These are phyloP conservation scores for Coemansia erecta DNA, from an alignment of 192 early-diverging fungal genomes.

Conservation along the genomic window DNA sequence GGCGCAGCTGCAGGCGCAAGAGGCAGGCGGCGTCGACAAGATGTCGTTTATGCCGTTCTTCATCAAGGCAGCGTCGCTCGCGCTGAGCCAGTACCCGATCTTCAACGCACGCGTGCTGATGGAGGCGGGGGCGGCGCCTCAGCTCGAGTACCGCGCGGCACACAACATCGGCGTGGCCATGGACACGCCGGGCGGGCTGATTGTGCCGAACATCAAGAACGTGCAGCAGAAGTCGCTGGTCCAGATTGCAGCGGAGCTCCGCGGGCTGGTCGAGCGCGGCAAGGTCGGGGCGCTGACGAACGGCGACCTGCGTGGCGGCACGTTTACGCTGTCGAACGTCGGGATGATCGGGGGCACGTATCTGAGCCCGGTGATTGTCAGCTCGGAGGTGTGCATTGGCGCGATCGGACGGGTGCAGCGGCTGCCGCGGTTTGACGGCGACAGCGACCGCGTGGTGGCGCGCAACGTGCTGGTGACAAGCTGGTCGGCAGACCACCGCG, in stretches of 20 bases:
- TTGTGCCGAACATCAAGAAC: conserved; percentile 94
- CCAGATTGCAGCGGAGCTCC: conserved; percentile 85
- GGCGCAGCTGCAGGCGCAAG: conserved; percentile 12
- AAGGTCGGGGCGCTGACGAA: conserved; percentile 58
- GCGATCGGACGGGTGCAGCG: conserved; percentile 82
- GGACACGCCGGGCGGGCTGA: conserved; percentile 92
- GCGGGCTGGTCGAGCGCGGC: conserved; percentile 66
- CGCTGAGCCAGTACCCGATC: conserved; percentile 79
- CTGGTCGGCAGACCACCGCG: conserved; percentile 94
- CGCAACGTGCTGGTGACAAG: conserved; percentile 76
- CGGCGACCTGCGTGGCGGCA: conserved; percentile 78
- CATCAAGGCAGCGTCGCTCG: conserved; percentile 84
- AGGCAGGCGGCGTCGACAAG: conserved; percentile 57
- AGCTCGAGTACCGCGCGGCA: conserved; percentile 68
- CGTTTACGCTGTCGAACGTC: conserved; percentile 91
- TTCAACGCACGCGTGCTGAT: conserved; percentile 71
- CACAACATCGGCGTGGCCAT: conserved; percentile 97
- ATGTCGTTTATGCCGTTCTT: conserved; percentile 95
- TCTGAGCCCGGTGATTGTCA: conserved; percentile 85
- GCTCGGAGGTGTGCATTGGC: conserved; percentile 84
- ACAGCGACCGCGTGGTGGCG: conserved; percentile 67
- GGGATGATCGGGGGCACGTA: conserved; percentile 92
- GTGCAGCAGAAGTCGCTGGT: conserved; percentile 83
- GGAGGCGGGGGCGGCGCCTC: conserved; percentile 47
- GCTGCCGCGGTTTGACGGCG: conserved; percentile 73